These are phyloP conservation scores for Ophiostoma sp. DNA, from an alignment of 2,329 filamentous ascomycete species.

Conservation along the genomic window DNA sequence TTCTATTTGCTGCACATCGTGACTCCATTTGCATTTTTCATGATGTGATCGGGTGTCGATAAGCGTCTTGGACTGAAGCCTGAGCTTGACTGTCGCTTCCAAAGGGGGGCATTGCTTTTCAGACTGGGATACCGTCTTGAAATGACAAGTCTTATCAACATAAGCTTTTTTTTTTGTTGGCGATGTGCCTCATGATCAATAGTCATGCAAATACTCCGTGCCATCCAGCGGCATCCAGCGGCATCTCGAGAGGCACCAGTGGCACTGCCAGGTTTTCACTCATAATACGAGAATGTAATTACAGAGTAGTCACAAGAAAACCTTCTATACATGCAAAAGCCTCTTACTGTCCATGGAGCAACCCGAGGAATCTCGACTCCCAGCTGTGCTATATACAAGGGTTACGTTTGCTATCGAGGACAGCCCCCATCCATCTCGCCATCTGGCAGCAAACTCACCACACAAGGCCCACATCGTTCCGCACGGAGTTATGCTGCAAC, in stretches of 20 bases:
- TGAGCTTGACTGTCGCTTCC: conserved; percentile 3
- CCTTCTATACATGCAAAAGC: not conserved
- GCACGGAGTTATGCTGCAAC: conserved; percentile 11
- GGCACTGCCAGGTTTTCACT: not conserved
- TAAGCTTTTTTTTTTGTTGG: conserved; percentile 8
- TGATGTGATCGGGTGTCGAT: not conserved
- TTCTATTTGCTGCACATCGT: not conserved
- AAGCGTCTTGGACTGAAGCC: not conserved
- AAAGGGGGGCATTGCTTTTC: not conserved
- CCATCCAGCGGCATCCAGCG: not conserved
- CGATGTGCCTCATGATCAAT: not conserved
- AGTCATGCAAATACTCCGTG: not conserved
- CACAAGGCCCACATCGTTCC: not conserved
- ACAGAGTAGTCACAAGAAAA: not conserved
- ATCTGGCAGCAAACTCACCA: conserved; percentile 10
- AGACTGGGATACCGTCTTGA: not conserved
- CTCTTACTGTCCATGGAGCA: not conserved
- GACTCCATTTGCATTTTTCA: not conserved
- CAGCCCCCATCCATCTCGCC: not conserved
- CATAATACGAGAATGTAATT: not conserved
- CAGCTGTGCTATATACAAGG: conserved; percentile 1
- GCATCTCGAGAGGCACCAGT: conserved; percentile 1
- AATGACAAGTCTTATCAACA: not conserved
- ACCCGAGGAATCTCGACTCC: not conserved
- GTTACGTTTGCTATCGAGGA: not conserved